phyloP scores from a whole-genome alignment of 768 basidiomycete species.

The Trichaptum fuscoviolaceum region DNA sequence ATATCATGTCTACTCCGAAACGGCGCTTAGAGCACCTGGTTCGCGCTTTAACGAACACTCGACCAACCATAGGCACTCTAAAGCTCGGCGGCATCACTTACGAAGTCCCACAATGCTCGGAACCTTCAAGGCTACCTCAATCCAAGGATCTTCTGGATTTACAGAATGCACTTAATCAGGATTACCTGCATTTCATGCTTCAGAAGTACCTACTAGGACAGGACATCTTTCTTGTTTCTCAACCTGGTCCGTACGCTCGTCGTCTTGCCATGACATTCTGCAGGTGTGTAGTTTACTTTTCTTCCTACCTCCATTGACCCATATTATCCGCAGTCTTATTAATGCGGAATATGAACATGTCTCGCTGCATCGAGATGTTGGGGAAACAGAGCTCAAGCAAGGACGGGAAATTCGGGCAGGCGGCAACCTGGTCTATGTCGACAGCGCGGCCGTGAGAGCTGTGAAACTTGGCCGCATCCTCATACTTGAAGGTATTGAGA shows the following conservation, averaged over 20 bases:
- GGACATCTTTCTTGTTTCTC: slow-evolving; percentile 60
- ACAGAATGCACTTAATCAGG: slow-evolving; percentile 45
- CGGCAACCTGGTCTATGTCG: slow-evolving; percentile 60
- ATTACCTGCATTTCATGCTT: slow-evolving; percentile 59
- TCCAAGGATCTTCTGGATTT: slow-evolving; percentile 40
- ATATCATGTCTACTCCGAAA: slow-evolving; percentile 3
- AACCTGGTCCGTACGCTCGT: slow-evolving; percentile 64
- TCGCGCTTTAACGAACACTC: slow-evolving; percentile 35
- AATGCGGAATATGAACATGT: slow-evolving; percentile 69
- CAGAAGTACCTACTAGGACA: slow-evolving; percentile 67
- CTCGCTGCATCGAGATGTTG: slow-evolving; percentile 60
- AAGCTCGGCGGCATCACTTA: slow-evolving; percentile 53
- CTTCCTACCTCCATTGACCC: neutral
- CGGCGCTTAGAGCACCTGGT: slow-evolving; percentile 47
- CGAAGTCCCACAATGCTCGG: slow-evolving; percentile 43
- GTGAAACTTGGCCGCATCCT: slow-evolving; percentile 61
- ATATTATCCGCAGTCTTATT: slow-evolving; percentile 37
- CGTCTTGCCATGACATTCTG: slow-evolving; percentile 60
- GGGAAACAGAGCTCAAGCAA: slow-evolving; percentile 71
- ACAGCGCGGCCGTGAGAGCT: slow-evolving; percentile 61
- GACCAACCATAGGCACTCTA: slow-evolving; percentile 44
- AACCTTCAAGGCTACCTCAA: slow-evolving; percentile 45
- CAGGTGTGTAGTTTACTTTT: slow-evolving; percentile 30
- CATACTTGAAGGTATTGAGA: slow-evolving; percentile 67
- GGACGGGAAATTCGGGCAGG: slow-evolving; percentile 59